Evolutionary conservation across 768 basidiomycete species (phyloP).

Genomic region (Clitopilus passeckerianus): DNA sequence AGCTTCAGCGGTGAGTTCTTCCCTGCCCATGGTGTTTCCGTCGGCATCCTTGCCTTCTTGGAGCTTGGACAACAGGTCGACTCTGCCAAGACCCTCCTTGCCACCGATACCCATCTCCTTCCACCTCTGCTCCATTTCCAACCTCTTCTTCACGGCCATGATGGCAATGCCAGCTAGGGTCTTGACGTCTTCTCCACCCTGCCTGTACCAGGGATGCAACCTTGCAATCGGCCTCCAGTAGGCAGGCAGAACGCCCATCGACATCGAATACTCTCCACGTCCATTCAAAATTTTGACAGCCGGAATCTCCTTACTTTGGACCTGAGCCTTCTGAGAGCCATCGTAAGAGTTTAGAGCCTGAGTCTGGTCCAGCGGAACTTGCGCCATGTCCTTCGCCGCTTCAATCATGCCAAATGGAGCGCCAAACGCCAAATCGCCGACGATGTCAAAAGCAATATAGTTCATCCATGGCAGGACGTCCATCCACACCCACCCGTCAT

Average conservation of each 20-base stretch:
- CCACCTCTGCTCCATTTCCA: constrained; percentile 45
- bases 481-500: constrained; percentile 63
- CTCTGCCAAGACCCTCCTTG: constrained; percentile 40
- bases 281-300: constrained; percentile 85
- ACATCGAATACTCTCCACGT: constrained; percentile 82
- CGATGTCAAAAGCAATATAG: constrained; percentile 63
- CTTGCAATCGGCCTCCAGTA: constrained; percentile 64
- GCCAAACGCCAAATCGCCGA: constrained; percentile 86
- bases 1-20: constrained; percentile 87
- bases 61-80: constrained; percentile 79
- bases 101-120: background rate
- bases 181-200: constrained; percentile 61
- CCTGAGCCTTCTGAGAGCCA: constrained; percentile 28
- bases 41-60: constrained; percentile 71
- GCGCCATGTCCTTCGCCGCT: constrained; percentile 66
- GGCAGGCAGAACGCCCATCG: constrained; percentile 73
- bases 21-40: constrained; percentile 77
- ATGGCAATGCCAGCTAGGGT: constrained; percentile 76
- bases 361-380: constrained; percentile 55
- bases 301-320: constrained; percentile 58
- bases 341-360: constrained; percentile 52
- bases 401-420: constrained; percentile 86
- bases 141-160: constrained; percentile 73
- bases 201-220: constrained; percentile 71
- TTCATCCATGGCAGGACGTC: constrained; percentile 67